Base-by-base conservation (phyloP, 1,284 basidiomycete genomes). In the Ceratobasidium sp. region DNA sequence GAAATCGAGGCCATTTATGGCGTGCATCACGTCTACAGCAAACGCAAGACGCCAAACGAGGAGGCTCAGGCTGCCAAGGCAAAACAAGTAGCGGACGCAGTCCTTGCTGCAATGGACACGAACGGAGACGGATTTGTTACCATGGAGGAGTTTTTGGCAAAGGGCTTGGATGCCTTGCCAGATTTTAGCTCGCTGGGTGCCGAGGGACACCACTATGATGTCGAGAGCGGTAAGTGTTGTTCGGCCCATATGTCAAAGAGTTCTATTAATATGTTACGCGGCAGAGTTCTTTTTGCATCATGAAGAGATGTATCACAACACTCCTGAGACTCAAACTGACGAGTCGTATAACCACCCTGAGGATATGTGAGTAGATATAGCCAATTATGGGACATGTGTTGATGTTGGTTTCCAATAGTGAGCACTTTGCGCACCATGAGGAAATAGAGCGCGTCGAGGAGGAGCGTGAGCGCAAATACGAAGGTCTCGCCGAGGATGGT, bases 281-380 rank as follows among this genome's bases (percentile, higher is more conserved):
- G 10, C 64, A 91, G 91, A 93, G 78, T 93, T 93, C 82, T 95
- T 94, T 84, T 82, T 94, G 49, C 93, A 94, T 76, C 95, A 96
- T 79, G 95, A 98, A 87, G 94, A 94, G 89, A 40, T 68, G 78
- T 74, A 34, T 22, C 96, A 99, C 81, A 91, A 79, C 69, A 98
- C 95, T 25, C 95, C 95, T 0, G 96, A 99, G 78, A 97, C 96
- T 0, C 96, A 99, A 79, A 94, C 93, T 0, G 96, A 98, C 77
- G 94, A 95, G 74, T 85, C 94, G 0, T 99, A 99, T 81, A 91
- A 78, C 70, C 96, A 99, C 78, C 88, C 93, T 2, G 97, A 97
- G 79, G 94, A 96, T 79, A 72, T 89, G 79, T 74, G 12, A 64
- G 60, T 60, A 22, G 12, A 20, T 38, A 22, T 10, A 15, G 8